Conservation (phyloP, 129 eudicot species). For the Rutidosis leptorrhynchoides region DNA sequence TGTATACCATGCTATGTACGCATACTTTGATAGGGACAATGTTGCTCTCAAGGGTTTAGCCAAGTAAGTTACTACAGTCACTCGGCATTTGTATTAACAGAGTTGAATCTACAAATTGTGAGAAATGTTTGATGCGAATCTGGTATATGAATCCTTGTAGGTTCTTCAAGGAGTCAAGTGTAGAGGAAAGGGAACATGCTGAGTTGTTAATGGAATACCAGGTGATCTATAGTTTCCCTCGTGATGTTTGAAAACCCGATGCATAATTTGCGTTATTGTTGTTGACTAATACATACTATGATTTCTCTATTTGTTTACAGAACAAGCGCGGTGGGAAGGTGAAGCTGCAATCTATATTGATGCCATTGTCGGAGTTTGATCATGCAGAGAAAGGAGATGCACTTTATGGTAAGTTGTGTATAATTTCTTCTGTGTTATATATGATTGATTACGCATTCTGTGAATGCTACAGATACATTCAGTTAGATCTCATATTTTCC, state of each 20-base stretch:
- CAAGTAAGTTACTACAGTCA: slow-evolving; percentile 46
- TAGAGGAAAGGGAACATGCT: slow-evolving; percentile 91
- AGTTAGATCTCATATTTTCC: background rate
- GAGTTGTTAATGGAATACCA: slow-evolving; percentile 95
- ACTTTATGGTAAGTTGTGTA: slow-evolving; percentile 53
- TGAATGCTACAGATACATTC: background rate
- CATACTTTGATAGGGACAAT: slow-evolving; percentile 92
- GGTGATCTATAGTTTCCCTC: slow-evolving; percentile 50
- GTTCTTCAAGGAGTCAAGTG: slow-evolving; percentile 91
- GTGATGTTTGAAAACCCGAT: background rate
- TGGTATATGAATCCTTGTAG: slow-evolving; percentile 26
- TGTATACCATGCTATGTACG: slow-evolving; percentile 90
- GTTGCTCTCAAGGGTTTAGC: slow-evolving; percentile 95
- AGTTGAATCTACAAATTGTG: background rate
- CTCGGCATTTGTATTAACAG: background rate
- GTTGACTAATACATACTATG: background rate
- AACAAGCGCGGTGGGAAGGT: slow-evolving; percentile 97
- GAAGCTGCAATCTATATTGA: slow-evolving; percentile 79
- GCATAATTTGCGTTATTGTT: background rate
- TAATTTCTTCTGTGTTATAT: background rate
- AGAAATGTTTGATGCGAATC: background rate
- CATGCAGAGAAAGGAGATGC: slow-evolving; percentile 97
- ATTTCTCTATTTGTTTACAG: slow-evolving; percentile 30
- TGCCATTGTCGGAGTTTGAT: slow-evolving; percentile 87
- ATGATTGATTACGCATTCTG: background rate